Percentiles rank a stretch among this genome's conserved stretches.
These are phyloP conservation scores for Erythrophleum ivorense DNA, from an alignment of 331 rosid species.

Conservation along the genomic window DNA sequence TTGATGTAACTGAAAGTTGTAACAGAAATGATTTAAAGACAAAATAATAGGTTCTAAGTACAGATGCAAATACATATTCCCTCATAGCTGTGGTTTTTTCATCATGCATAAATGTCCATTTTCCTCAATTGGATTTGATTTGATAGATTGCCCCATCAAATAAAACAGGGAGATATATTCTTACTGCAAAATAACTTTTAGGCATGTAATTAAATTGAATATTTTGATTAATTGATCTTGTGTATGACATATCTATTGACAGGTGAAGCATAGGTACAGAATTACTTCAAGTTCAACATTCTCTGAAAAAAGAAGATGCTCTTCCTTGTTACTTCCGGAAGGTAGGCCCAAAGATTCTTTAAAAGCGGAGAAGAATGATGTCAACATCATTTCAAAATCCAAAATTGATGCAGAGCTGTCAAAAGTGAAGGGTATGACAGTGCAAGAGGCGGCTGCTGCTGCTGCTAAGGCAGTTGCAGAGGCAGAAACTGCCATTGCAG, in stretches of 20 bases:
- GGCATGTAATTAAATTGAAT: constrained; percentile 30
- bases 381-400: constrained; percentile 60
- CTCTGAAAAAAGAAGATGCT: constrained; percentile 68
- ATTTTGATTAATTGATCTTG: constrained; percentile 31
- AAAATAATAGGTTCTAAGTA: constrained; percentile 15
- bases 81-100: constrained; percentile 5
- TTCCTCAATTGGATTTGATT: constrained; percentile 28
- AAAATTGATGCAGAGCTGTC: constrained; percentile 73
- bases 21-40: constrained; percentile 23
- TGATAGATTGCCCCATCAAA: constrained; percentile 20
- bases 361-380: constrained; percentile 57
- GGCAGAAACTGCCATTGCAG: constrained; percentile 89
- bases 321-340: constrained; percentile 54
- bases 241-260: constrained; percentile 42
- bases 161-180: constrained; percentile 17
- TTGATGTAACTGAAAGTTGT: constrained; percentile 24
- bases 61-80: constrained; percentile 20
- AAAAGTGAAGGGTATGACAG: constrained; percentile 75
- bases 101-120: constrained; percentile 19
- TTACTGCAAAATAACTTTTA: constrained; percentile 7
- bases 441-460: constrained; percentile 85
- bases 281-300: constrained; percentile 51
- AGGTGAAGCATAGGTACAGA: constrained; percentile 83
- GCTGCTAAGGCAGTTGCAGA: constrained; percentile 93
- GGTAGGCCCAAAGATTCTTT: constrained; percentile 59